Conservation (phyloP, 2,329 filamentous ascomycete species). For the Claviceps sorghi region DNA sequence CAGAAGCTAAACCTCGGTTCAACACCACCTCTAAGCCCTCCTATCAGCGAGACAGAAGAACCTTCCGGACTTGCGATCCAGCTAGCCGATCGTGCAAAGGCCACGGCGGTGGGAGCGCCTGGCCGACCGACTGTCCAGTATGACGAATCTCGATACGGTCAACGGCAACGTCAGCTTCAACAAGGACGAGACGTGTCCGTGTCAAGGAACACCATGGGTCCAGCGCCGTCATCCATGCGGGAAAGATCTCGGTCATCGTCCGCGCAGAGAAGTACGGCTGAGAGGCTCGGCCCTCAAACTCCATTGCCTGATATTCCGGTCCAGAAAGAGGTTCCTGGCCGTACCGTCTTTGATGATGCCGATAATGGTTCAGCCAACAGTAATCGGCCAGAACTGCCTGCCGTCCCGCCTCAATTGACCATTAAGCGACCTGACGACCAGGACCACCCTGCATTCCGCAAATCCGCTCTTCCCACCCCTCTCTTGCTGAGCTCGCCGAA, state of each 20-base stretch:
- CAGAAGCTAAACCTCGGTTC: constrained; percentile 18
- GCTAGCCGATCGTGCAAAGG: constrained; percentile 66
- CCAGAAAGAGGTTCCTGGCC: constrained; percentile 18
- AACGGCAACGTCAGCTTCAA: constrained; percentile 69
- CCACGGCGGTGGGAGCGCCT: constrained; percentile 50
- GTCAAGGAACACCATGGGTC: constrained; percentile 29
- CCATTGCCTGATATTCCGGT: constrained; percentile 14
- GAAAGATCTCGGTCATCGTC: constrained; percentile 34
- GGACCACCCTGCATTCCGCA: constrained; percentile 40
- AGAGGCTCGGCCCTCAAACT: constrained; percentile 17
- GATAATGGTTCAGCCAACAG: constrained; percentile 19
- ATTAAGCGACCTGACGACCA: constrained; percentile 35
- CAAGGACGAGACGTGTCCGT: constrained; percentile 53
- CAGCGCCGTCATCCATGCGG: constrained; percentile 25
- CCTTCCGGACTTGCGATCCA: constrained; percentile 49
- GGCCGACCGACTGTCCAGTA: constrained; percentile 63
- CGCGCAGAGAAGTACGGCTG: constrained; percentile 21
- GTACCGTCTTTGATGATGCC: constrained; percentile 32
- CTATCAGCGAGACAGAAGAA: constrained; percentile 61
- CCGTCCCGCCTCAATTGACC: constrained; percentile 20
- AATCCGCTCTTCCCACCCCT: constrained; percentile 29
- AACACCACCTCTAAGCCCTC: constrained; percentile 30
- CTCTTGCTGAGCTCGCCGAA: constrained; percentile 19
- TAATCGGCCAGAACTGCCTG: constrained; percentile 4
- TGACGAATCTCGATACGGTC: constrained; percentile 71